Percentiles rank a stretch among this genome's conserved stretches.
These are phyloP conservation scores for Didymella lethalis DNA, from an alignment of 2,329 filamentous ascomycete genomes.

Conservation along the genomic window DNA sequence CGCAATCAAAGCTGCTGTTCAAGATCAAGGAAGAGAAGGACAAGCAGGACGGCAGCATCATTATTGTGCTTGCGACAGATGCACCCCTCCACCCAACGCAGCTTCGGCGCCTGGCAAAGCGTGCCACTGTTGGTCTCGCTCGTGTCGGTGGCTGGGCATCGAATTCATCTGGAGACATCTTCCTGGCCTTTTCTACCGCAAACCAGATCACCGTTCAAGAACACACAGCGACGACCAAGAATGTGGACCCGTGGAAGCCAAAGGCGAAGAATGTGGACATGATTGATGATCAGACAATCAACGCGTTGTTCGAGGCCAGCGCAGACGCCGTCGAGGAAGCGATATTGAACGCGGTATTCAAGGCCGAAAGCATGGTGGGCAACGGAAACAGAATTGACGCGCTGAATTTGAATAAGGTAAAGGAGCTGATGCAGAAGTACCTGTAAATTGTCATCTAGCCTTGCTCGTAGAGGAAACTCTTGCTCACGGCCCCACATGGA, in stretches of 20 bases:
- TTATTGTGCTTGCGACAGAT: slow-evolving; percentile 68
- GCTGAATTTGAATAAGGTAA: slow-evolving; percentile 46
- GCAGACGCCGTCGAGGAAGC: slow-evolving; percentile 71
- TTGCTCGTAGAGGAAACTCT: background rate
- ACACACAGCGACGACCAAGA: slow-evolving; percentile 30
- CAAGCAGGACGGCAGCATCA: slow-evolving; percentile 69
- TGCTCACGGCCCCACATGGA: background rate
- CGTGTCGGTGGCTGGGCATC: slow-evolving; percentile 68
- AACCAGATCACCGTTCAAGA: slow-evolving; percentile 60
- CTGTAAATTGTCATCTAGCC: slow-evolving; percentile 24
- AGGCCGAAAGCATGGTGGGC: slow-evolving; percentile 67
- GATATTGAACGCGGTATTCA: slow-evolving; percentile 70
- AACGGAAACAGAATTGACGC: slow-evolving; percentile 56
- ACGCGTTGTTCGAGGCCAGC: slow-evolving; percentile 67
- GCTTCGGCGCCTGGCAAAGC: slow-evolving; percentile 65
- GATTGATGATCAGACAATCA: slow-evolving; percentile 67
- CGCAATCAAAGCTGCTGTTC: slow-evolving; percentile 40
- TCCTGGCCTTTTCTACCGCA: slow-evolving; percentile 71
- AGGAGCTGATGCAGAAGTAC: slow-evolving; percentile 49
- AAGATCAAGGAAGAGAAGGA: slow-evolving; percentile 52
- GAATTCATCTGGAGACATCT: slow-evolving; percentile 71
- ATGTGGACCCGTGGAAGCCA: slow-evolving; percentile 47
- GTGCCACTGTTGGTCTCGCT: slow-evolving; percentile 68
- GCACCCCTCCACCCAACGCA: slow-evolving; percentile 66
- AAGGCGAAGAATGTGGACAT: slow-evolving; percentile 58